Evolutionary conservation across 768 basidiomycete species (phyloP).

Genomic region (Auricularia sp.): DNA sequence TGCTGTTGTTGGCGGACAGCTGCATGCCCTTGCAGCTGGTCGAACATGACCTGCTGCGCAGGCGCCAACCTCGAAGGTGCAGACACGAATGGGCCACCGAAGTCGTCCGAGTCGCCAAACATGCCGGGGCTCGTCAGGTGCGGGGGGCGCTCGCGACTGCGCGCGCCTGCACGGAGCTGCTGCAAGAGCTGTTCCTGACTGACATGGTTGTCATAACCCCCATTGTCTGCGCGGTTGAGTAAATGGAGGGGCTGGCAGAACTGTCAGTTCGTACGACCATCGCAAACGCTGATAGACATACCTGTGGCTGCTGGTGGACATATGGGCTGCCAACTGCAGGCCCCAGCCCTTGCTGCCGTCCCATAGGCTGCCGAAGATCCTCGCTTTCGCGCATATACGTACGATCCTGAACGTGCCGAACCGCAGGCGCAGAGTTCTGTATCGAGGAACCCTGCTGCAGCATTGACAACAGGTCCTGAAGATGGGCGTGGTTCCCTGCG

Average conservation of each 20-base stretch:
- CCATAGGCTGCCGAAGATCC: not conserved
- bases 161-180: not conserved
- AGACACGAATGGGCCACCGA: not conserved
- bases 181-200: not conserved
- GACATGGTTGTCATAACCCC: not conserved
- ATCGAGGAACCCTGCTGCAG: not conserved
- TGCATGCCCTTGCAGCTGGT: not conserved
- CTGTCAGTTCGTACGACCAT: not conserved
- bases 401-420: not conserved
- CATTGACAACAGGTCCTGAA: not conserved
- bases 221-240: not conserved
- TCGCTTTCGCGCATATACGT: not conserved
- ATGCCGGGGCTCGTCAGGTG: not conserved
- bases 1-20: slow-evolving; percentile 3
- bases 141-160: slow-evolving; percentile 1
- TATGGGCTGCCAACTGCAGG: not conserved
- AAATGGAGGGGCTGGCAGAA: not conserved
- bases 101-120: slow-evolving; percentile 1
- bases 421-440: not conserved
- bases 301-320: not conserved
- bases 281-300: not conserved
- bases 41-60: not conserved
- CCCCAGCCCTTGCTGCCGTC: not conserved
- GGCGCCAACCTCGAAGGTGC: not conserved
- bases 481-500: not conserved